These are phyloP conservation scores for Carex littledalei DNA, from an alignment of 176 grass and related monocot genomes.

Conservation along the genomic window DNA sequence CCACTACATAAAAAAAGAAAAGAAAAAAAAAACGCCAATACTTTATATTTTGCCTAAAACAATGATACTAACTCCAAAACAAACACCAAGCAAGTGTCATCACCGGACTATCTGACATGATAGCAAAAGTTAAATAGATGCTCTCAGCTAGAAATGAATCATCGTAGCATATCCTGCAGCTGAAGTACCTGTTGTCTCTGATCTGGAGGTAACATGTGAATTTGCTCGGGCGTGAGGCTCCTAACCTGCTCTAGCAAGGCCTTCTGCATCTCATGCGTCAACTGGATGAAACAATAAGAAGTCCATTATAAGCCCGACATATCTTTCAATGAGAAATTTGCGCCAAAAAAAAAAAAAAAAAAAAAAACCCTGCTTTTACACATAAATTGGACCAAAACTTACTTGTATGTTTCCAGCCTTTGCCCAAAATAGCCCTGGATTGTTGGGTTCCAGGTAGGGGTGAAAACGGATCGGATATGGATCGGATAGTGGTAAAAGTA, in stretches of 20 bases:
- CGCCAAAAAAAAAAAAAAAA: no score
- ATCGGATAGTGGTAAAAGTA: no score
- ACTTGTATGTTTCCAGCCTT: background rate
- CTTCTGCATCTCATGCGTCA: slow-evolving; percentile 89
- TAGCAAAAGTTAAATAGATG: background rate
- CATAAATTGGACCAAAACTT: background rate
- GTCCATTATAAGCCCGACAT: background rate
- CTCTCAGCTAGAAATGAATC: background rate
- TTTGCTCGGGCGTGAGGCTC: slow-evolving; percentile 79
- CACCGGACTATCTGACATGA: background rate
- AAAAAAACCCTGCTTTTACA: background rate
- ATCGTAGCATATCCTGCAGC: slow-evolving; percentile 74
- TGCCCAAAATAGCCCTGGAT: background rate
- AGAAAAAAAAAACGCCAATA: background rate
- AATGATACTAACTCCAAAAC: background rate
- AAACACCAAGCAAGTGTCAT: background rate
- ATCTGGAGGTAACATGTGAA: slow-evolving; percentile 80
- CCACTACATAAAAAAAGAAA: background rate
- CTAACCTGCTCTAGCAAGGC: slow-evolving; percentile 86
- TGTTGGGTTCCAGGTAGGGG: background rate
- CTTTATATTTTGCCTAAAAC: background rate
- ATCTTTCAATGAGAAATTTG: background rate
- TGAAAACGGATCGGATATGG: no score
- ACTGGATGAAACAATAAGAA: slow-evolving; percentile 40
- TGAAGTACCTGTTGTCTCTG: slow-evolving; percentile 96